Evolutionary conservation across 805 yeast genomes (phyloP), one percentile per base, ranked within the genome.

Genomic region (Zygosaccharomyces lentus): DNA sequence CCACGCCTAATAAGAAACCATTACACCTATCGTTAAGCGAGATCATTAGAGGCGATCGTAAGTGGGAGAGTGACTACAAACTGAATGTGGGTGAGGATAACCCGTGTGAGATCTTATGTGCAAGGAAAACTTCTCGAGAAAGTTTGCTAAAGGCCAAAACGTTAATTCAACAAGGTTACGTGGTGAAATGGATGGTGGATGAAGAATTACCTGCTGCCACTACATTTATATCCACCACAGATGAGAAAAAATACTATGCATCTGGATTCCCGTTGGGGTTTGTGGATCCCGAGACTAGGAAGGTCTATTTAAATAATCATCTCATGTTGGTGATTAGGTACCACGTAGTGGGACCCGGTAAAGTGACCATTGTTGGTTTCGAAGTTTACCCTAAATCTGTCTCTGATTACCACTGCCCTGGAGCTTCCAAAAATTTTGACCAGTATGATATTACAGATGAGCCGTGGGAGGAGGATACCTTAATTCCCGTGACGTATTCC

Each of bases 351-450:
- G 64, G 70, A 59, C 67, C 71, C 26, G 65, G 67, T 13, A 64
- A 67, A 41, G 71, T 74, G 52, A 73, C 86, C 2, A 86, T 88
- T 55, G 95, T 88, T 15, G 96, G 96, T 0, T 85, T 89, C 55
- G 96, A 88, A 66, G 86, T 87, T 10, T 88, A 88, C 60, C 96
- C 96, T 9, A 82, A 80, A 61, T 84, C 93, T 44, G 90, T 85
- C 9, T 69, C 75, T 35, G 68, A 80, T 74, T 62, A 75, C 65
- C 61, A 73, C 41, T 88, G 96, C 63, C 95, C 95, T 1, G 90
- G 89, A 9, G 81, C 84, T 3, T 72, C 82, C 7, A 81, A 76
- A 52, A 68, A 76, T 55, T 83, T 72, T 61, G 69, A 76, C 30
- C 79, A 81, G 50, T 79, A 74, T 53, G 78, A 80, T 32, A 59